These are phyloP conservation scores for Cyathus striatus DNA, from an alignment of 768 basidiomycete genomes.

Conservation along the genomic window DNA sequence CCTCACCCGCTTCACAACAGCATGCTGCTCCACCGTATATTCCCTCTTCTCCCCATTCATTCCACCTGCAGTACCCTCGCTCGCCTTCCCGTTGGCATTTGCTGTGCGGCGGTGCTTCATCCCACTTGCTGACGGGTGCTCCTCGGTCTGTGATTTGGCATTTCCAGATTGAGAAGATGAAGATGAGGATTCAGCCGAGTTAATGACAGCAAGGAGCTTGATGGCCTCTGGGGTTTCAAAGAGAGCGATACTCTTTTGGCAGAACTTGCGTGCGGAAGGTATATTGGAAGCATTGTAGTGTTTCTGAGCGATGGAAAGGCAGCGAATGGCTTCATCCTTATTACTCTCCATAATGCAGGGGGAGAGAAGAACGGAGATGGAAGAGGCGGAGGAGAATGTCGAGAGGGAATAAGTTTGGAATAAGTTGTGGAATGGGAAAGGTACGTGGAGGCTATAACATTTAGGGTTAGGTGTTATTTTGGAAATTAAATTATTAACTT, in stretches of 20 bases:
- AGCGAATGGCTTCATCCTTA: constrained; percentile 84
- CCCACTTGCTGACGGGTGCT: constrained; percentile 72
- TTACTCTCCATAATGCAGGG: constrained; percentile 67
- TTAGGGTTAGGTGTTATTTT: constrained; percentile 8
- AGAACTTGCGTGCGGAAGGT: constrained; percentile 81
- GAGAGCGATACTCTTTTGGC: constrained; percentile 79
- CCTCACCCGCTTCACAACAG: constrained; percentile 82
- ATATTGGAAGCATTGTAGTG: constrained; percentile 70
- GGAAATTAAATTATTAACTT: constrained; percentile 6
- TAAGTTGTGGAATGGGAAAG: not conserved
- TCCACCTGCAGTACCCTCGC: constrained; percentile 53
- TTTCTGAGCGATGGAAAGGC: constrained; percentile 72
- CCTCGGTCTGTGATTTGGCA: constrained; percentile 46
- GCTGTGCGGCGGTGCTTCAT: constrained; percentile 55
- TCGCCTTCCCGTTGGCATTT: constrained; percentile 18
- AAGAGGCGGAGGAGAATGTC: too few species aligned
- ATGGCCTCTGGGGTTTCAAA: constrained; percentile 76
- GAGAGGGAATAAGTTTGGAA: constrained; percentile 1
- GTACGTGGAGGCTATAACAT: constrained; percentile 14
- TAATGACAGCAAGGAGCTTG: constrained; percentile 61
- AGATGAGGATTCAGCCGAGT: constrained; percentile 43
- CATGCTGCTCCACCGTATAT: constrained; percentile 79
- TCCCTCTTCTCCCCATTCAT: constrained; percentile 75
- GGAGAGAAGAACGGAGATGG: constrained; percentile 1
- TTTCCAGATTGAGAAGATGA: constrained; percentile 36